Conservation (phyloP, 176 grass and related monocot species). For the Bolboschoenus planiculmis region DNA sequence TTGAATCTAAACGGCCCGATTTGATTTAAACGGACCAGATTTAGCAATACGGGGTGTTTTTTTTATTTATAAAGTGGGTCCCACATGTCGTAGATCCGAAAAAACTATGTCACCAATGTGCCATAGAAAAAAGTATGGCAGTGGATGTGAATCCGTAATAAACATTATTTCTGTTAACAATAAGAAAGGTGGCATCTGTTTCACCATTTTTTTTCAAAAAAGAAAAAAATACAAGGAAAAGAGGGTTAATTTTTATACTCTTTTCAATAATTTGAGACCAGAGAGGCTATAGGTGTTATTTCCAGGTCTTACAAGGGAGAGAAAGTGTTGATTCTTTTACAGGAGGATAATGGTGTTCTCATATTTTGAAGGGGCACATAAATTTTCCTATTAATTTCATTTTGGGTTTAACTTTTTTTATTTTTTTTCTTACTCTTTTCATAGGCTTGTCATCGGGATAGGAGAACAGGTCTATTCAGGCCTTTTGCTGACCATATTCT, state of each 20-base stretch:
- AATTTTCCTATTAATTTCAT: not conserved
- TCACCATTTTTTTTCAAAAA: not conserved
- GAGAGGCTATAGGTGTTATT: not conserved
- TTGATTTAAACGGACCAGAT: too few relatives aligned
- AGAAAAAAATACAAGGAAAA: not conserved
- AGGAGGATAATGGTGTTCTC: not conserved
- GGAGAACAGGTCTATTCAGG: constrained; percentile 88
- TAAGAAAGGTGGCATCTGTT: not conserved
- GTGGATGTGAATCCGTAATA: too few relatives aligned
- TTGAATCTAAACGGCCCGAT: too few relatives aligned
- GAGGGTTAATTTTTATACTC: not conserved
- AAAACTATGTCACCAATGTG: too few relatives aligned
- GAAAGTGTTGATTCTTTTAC: not conserved
- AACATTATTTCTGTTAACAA: not conserved
- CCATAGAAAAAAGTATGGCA: too few relatives aligned
- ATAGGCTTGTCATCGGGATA: constrained; percentile 73
- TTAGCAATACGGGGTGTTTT: too few relatives aligned
- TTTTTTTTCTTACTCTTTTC: constrained; percentile 18
- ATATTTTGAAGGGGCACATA: not conserved
- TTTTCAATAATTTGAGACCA: not conserved
- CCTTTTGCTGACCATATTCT: constrained; percentile 80
- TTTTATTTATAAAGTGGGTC: too few relatives aligned
- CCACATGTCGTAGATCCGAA: too few relatives aligned
- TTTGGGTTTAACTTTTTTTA: constrained; percentile 17
- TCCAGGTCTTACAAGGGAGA: not conserved